These are phyloP conservation scores for Botrytis medusae DNA, from an alignment of 2,329 filamentous ascomycete species.

Conservation along the genomic window DNA sequence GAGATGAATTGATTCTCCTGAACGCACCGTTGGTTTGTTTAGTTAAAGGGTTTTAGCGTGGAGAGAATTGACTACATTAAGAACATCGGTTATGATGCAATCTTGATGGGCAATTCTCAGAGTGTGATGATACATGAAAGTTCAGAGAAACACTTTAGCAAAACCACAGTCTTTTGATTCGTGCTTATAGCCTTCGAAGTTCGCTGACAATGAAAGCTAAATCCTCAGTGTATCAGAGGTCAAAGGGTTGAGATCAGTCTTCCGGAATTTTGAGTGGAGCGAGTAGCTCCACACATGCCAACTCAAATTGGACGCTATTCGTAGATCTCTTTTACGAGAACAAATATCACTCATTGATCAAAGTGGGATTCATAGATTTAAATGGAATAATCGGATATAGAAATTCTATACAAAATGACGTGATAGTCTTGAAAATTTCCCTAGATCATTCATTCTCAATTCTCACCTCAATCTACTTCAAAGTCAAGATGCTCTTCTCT, in stretches of 20 bases:
- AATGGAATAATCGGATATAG: neutral
- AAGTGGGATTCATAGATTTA: neutral
- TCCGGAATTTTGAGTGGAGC: neutral
- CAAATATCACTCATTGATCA: neutral
- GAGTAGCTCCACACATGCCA: neutral
- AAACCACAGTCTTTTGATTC: neutral
- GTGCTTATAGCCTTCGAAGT: neutral
- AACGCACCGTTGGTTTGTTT: neutral
- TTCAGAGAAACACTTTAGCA: neutral
- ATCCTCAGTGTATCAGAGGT: neutral
- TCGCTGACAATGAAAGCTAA: neutral
- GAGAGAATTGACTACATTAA: no score
- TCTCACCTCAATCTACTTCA: neutral
- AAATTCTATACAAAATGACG: neutral
- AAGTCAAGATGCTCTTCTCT: neutral
- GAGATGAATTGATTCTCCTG: neutral
- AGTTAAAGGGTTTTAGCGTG: neutral
- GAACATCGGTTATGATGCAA: neutral
- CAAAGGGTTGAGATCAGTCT: neutral
- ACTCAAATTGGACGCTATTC: neutral
- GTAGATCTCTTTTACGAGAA: neutral
- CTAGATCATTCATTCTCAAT: neutral
- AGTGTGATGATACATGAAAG: no score
- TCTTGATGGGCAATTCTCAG: neutral
- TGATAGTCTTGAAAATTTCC: neutral